Evolutionary conservation across 176 grass and related monocot genomes (phyloP), one percentile per base, ranked within the genome.

Genomic region (Zoysia pacifica): DNA sequence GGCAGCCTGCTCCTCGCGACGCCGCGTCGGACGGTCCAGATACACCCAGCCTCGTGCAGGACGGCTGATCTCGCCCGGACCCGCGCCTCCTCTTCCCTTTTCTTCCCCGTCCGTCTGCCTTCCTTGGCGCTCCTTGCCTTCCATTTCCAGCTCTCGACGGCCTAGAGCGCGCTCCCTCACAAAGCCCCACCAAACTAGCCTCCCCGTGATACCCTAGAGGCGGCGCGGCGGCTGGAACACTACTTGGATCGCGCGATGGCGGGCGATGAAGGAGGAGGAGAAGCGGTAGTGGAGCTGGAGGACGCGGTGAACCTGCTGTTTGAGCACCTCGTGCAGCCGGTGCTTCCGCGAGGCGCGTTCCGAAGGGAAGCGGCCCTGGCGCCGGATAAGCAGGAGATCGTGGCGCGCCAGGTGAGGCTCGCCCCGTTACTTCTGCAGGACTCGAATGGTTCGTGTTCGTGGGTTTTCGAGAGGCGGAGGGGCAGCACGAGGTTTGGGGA

Each of bases 241-340:
- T 35, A 13, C 42, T 76, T 0, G 12, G 48, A 20, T 11, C 14
- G 18, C 18, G 54, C 11, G 48, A 51, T 68, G 86, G 61, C 36
- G 59, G 47, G 53, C 12, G 36, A 62, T 7, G 35, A 6, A 3
- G 35, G 16, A 11, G 72, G 4, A 9, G 67, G 13, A 45, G 54
- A 5, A 54, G 14, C 1, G 69, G 37, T 78, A 69, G 86, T 74
- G 69, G 52, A 80, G 70, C 35, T 87, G 84, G 94, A 97, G 86
- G 91, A 97, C 89, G 67, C 84, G 11, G 88, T 93, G 42, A 43
- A 82, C 54, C 56, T 86, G 72, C 82, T 97, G 20, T 71, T 97
- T 37, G 89, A 91, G 4, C 69, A 87, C 62, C 85, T 97, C 28
- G 87, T 97, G 43, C 4, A 9, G 62, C 89, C 94, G 28, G 75